Conservation (phyloP, 1,284 basidiomycete species). For the Amylostereum chailletii region DNA sequence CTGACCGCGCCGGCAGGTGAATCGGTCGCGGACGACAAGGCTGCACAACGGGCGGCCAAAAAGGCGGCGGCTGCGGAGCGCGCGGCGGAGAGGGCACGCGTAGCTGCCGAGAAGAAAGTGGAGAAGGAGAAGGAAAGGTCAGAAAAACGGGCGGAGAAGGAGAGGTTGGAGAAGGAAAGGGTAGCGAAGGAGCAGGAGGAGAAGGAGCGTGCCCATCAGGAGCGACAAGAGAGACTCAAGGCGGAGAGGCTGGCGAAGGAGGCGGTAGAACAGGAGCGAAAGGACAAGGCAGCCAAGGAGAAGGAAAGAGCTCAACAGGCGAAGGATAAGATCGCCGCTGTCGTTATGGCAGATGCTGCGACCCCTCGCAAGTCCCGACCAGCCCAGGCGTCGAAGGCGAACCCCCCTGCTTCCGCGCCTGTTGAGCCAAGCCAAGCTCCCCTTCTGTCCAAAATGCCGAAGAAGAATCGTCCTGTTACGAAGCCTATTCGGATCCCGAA, state of each 20-base stretch:
- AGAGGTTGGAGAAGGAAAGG: conserved; percentile 28
- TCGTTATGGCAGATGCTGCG: conserved; percentile 1
- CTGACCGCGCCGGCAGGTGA: conserved; percentile 10
- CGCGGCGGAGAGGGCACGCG: conserved; percentile 43
- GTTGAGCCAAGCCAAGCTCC: conserved; percentile 49
- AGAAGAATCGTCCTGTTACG: conserved; percentile 62
- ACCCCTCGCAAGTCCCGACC: conserved; percentile 9
- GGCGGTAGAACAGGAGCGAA: conserved; percentile 19
- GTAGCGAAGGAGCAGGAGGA: conserved; percentile 26
- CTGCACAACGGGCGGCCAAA: conserved; percentile 51
- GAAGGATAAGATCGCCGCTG: conserved; percentile 16
- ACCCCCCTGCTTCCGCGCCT: conserved; percentile 14
- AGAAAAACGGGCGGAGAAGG: conserved; percentile 13
- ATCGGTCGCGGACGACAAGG: conserved; percentile 32
- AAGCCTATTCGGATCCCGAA: conserved; percentile 52
- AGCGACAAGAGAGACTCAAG: conserved; percentile 11
- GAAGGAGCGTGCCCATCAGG: conserved; percentile 27
- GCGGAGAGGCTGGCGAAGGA: conserved; percentile 24
- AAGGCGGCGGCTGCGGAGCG: conserved; percentile 52
- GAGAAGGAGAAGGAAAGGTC: conserved; percentile 14
- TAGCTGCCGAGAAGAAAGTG: conserved; percentile 27
- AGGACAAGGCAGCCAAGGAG: conserved; percentile 17
- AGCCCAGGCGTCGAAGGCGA: conserved; percentile 12
- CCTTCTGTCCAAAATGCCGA: conserved; percentile 69
- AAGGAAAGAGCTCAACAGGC: conserved; percentile 15